Conservation (phyloP, 305 asterid genomes). For the Rubia balearica region DNA sequence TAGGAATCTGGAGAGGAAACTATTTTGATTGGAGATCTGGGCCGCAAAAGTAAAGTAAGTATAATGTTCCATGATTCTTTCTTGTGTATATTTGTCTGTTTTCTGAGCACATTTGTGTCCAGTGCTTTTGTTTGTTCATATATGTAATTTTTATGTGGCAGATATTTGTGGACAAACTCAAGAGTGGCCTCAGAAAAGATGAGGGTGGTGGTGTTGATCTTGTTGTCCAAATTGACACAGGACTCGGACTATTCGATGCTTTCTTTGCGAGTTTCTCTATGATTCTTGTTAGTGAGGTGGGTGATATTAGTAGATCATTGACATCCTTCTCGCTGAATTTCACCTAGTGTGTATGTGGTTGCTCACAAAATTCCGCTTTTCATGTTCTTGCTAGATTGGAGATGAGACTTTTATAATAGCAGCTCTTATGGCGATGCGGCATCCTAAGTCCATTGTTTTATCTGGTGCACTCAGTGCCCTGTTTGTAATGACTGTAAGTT, state of each 20-base stretch:
- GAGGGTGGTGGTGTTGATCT: conserved; percentile 32
- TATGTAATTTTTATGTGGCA: conserved; percentile 19
- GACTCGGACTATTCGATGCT: conserved; percentile 72
- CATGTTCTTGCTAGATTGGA: conserved; percentile 58
- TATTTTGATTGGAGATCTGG: conserved; percentile 47
- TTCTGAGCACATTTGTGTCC: neutral
- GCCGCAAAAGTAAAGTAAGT: conserved; percentile 79
- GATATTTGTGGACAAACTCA: conserved; percentile 57
- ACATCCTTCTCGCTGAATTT: conserved; percentile 10
- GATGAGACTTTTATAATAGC: conserved; percentile 94
- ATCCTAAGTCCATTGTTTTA: conserved; percentile 88
- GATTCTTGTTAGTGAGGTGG: conserved; percentile 83
- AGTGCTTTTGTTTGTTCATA: neutral
- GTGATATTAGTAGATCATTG: conserved; percentile 21
- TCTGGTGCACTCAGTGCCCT: conserved; percentile 96
- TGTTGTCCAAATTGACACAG: conserved; percentile 48
- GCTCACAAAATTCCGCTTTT: conserved; percentile 1
- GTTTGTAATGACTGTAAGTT: conserved; percentile 89
- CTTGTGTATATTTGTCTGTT: conserved; percentile 1
- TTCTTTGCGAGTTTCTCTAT: conserved; percentile 76
- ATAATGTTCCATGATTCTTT: neutral
- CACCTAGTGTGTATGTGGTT: neutral
- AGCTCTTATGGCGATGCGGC: conserved; percentile 99
- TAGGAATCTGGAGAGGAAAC: conserved; percentile 48
- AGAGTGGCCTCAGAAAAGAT: conserved; percentile 33